Percentiles rank a stretch among this genome's conserved stretches.
phyloP scores from a whole-genome alignment of 1,139 yeast genomes.

The Debaryomyces sp. region DNA sequence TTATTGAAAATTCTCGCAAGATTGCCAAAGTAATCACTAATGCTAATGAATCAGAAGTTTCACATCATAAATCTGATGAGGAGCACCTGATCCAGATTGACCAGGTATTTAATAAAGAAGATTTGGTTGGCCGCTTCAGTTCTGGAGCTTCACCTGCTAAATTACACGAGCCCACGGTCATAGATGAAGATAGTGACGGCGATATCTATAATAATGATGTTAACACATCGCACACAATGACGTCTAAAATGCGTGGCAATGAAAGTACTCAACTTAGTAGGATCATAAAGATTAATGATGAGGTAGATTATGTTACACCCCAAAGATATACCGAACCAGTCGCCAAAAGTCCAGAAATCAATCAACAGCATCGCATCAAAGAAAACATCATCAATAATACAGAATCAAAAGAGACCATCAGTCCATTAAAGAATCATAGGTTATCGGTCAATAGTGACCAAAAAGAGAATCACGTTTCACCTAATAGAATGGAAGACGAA shows the following conservation, averaged over 20 bases:
- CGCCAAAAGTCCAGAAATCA: slow-evolving; percentile 44
- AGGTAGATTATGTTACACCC: slow-evolving; percentile 38
- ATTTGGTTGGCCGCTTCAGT: slow-evolving; percentile 27
- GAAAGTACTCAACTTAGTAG: slow-evolving; percentile 26
- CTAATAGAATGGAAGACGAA: slow-evolving; percentile 9
- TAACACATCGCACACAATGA: not conserved
- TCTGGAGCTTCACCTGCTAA: slow-evolving; percentile 18
- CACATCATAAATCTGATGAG: slow-evolving; percentile 5
- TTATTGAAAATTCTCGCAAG: slow-evolving; percentile 18
- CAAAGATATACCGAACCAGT: slow-evolving; percentile 46
- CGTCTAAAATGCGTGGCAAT: slow-evolving; percentile 2
- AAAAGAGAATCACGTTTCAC: not conserved
- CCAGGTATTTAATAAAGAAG: slow-evolving; percentile 28
- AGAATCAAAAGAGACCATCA: slow-evolving; percentile 23
- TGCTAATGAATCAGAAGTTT: slow-evolving; percentile 17
- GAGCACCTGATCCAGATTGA: slow-evolving; percentile 24
- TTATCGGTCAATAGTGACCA: not conserved
- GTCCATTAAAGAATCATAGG: slow-evolving; percentile 26
- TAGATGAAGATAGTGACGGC: slow-evolving; percentile 31
- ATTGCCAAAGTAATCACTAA: slow-evolving; percentile 27
- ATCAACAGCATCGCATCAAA: slow-evolving; percentile 32
- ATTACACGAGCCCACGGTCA: slow-evolving; percentile 12
- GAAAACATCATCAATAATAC: slow-evolving; percentile 12
- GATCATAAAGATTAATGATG: slow-evolving; percentile 19
- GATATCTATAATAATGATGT: slow-evolving; percentile 20